Evolutionary conservation across 208 protist species (phyloP).

Genomic region (Angomonas deanei): DNA sequence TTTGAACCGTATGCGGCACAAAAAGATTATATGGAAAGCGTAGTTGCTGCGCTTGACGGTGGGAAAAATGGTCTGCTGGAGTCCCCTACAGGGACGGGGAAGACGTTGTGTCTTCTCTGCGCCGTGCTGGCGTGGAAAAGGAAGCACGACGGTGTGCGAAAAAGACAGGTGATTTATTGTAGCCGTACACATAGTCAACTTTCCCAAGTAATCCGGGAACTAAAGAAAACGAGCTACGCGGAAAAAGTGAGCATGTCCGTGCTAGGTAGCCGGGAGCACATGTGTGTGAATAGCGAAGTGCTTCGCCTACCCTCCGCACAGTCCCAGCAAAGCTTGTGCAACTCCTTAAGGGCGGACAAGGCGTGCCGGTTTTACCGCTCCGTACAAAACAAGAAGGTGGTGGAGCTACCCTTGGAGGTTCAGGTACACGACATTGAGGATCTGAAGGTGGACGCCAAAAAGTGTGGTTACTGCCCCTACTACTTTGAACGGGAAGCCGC

Average conservation of each 20-base stretch:
- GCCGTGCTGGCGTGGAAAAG: conserved; percentile 84
- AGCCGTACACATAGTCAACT: conserved; percentile 98
- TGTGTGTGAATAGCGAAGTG: conserved; percentile 94
- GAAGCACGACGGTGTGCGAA: neutral
- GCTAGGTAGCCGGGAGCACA: conserved; percentile 94
- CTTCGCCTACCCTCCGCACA: conserved; percentile 54
- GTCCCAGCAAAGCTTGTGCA: conserved; percentile 67
- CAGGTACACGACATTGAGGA: conserved; percentile 94
- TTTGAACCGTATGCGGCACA: conserved; percentile 92
- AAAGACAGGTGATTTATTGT: conserved; percentile 87
- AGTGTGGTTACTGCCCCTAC: conserved; percentile 92
- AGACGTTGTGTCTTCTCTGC: conserved; percentile 97
- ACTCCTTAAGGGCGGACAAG: conserved; percentile 49
- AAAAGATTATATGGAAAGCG: conserved; percentile 92
- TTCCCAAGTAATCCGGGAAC: conserved; percentile 95
- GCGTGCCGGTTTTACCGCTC: conserved; percentile 69
- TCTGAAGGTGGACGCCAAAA: conserved; percentile 65
- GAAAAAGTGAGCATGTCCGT: conserved; percentile 71
- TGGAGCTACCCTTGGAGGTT: conserved; percentile 17
- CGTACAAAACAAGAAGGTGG: conserved; percentile 28
- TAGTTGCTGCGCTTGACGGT: conserved; percentile 83
- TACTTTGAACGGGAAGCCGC: conserved; percentile 84
- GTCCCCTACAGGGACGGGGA: conserved; percentile 97
- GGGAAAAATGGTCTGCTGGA: conserved; percentile 93
- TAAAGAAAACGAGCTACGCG: conserved; percentile 90